Evolutionary conservation across 2,329 filamentous ascomycete species (phyloP).

Genomic region (Fusarium pseudocircinatum): DNA sequence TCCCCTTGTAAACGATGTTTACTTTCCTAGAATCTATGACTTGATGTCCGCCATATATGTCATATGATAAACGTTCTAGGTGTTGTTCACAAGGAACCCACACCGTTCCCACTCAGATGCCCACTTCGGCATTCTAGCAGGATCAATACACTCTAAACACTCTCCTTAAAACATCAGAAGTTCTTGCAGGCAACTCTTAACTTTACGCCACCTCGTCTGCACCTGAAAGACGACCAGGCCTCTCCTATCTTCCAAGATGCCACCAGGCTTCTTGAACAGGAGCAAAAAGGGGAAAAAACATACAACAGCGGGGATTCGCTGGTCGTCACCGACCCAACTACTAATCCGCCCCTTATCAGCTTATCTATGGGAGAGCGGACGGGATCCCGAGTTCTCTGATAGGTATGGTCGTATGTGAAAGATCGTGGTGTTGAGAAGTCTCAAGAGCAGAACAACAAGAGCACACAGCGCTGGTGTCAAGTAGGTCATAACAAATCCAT

Average conservation of each 20-base stretch:
- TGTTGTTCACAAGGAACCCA: background rate
- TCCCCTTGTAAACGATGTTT: background rate
- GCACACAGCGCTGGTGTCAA: background rate
- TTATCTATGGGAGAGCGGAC: slow-evolving; percentile 3
- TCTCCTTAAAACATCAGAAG: background rate
- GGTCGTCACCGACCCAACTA: slow-evolving; percentile 12
- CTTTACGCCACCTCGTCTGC: background rate
- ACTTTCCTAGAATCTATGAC: background rate
- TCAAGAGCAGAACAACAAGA: background rate
- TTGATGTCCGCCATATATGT: background rate
- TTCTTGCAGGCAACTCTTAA: background rate
- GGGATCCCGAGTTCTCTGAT: slow-evolving; percentile 2
- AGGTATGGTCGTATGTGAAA: slow-evolving; percentile 2
- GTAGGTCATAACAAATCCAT: background rate
- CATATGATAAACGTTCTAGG: background rate
- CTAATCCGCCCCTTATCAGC: slow-evolving; percentile 8
- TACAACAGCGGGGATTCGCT: slow-evolving; percentile 11
- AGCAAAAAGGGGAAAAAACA: slow-evolving; percentile 3
- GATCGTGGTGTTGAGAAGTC: background rate
- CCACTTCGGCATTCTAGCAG: background rate
- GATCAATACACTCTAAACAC: too few species aligned
- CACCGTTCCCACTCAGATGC: background rate
- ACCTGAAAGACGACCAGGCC: too few species aligned
- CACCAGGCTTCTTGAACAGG: background rate
- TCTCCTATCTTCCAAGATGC: background rate